A percentile compares a stretch with the other conserved stretches of the same genome.
Evolutionary conservation across 164 flowering plant species (phyloP).

Genomic region (Magnolia sinica): DNA sequence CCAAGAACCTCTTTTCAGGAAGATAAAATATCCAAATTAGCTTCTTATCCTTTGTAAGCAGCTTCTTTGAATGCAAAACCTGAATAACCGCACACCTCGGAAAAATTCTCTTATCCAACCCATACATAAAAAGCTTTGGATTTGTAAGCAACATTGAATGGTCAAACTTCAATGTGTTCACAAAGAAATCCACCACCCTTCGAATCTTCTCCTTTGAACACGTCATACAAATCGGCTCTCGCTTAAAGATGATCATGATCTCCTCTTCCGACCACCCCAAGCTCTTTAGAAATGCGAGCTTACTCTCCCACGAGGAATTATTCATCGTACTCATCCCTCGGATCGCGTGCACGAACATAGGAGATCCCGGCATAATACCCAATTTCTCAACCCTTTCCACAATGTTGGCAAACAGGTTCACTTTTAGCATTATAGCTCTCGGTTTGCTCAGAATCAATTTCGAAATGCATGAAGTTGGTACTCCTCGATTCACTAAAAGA

Average conservation of each 20-base stretch:
- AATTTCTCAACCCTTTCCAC: not conserved
- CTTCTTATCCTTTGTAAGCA: constrained; percentile 2
- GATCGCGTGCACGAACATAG: constrained; percentile 8
- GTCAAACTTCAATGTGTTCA: constrained; percentile 17
- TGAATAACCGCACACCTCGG: constrained; percentile 17
- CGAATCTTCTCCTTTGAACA: constrained; percentile 20
- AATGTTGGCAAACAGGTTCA: not conserved
- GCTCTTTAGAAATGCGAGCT: constrained; percentile 15
- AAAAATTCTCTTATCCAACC: constrained; percentile 14
- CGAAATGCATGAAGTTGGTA: too few species aligned
- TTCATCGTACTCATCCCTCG: constrained; percentile 7
- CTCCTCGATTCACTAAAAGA: not conserved
- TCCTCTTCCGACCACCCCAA: constrained; percentile 22
- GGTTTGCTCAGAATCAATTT: not conserved
- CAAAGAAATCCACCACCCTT: constrained; percentile 8
- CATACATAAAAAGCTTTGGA: constrained; percentile 13
- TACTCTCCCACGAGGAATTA: constrained; percentile 15
- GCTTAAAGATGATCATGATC: constrained; percentile 12
- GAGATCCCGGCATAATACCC: not conserved
- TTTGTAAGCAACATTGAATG: not conserved
- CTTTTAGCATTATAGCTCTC: not conserved
- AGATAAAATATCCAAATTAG: not conserved
- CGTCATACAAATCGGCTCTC: constrained; percentile 3
- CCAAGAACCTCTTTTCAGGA: not conserved
- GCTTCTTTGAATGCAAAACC: constrained; percentile 8